Evolutionary conservation across 139 green algal genomes (phyloP).

Genomic region (Chlorella sp.): DNA sequence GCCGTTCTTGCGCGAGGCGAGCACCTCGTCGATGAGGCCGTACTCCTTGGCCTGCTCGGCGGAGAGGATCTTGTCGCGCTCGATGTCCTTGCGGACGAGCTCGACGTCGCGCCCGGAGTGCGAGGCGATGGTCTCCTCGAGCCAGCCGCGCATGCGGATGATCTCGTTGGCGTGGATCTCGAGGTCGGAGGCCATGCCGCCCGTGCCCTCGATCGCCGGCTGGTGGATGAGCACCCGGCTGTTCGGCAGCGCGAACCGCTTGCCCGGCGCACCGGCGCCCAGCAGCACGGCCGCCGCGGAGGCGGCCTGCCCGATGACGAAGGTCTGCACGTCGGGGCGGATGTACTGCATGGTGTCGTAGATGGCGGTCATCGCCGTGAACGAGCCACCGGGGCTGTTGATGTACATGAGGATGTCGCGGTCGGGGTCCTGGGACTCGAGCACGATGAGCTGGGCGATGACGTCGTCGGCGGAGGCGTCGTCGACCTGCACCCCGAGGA

Average conservation of each 20-base stretch:
- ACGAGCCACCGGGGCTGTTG: too few species aligned
- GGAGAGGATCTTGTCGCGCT: conserved; percentile 94
- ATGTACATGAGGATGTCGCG: too few species aligned
- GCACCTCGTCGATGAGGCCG: conserved; percentile 76
- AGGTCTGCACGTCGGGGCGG: too few species aligned
- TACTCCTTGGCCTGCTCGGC: conserved; percentile 68
- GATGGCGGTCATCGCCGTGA: too few species aligned
- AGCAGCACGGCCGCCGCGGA: conserved; percentile 92
- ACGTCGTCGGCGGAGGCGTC: too few species aligned
- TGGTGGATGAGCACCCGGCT: conserved; percentile 94
- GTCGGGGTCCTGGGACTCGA: too few species aligned
- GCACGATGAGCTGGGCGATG: too few species aligned
- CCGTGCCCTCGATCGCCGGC: conserved; percentile 58
- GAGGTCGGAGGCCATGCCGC: conserved; percentile 1
- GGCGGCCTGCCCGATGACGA: conserved; percentile 84
- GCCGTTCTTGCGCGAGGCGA: too few species aligned
- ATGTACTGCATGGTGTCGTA: too few species aligned
- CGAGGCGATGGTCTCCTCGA: conserved; percentile 71
- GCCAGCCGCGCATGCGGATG: conserved; percentile 45
- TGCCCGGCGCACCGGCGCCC: conserved; percentile 56
- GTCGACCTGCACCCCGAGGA: too few species aligned
- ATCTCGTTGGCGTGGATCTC: conserved; percentile 74
- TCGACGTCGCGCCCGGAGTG: conserved; percentile 61
- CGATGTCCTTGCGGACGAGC: conserved; percentile 70
- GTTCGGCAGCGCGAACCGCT: conserved; percentile 78